These are phyloP conservation scores for Saksenaea vasiformis DNA, from an alignment of 371 early-diverging fungal species.

Conservation along the genomic window DNA sequence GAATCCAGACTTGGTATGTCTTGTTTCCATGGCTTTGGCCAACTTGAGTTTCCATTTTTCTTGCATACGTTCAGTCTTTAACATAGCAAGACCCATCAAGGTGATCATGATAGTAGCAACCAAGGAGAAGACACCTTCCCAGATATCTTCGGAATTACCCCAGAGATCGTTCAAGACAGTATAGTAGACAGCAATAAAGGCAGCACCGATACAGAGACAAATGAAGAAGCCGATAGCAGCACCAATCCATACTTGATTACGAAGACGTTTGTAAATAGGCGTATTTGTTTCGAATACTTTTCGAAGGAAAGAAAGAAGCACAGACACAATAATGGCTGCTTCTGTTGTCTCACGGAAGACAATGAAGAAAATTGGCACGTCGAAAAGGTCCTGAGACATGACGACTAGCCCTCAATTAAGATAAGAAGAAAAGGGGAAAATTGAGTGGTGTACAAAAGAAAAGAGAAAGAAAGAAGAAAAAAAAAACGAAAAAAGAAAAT, in stretches of 20 bases:
- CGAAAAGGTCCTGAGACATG: conserved; percentile 56
- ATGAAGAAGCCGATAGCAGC: conserved; percentile 56
- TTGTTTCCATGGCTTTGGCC: conserved; percentile 52
- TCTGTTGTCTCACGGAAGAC: conserved; percentile 85
- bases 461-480: too few species aligned
- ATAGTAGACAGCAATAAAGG: conserved; percentile 73
- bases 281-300: conserved; percentile 55
- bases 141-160: conserved; percentile 70
- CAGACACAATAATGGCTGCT: conserved; percentile 81
- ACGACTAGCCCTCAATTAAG: neutral
- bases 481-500: neutral
- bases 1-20: conserved; percentile 8
- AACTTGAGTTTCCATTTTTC: conserved; percentile 71
- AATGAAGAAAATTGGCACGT: conserved; percentile 83
- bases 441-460: too few species aligned
- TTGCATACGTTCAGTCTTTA: conserved; percentile 66
- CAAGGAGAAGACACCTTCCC: conserved; percentile 79
- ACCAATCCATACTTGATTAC: conserved; percentile 75
- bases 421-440: too few species aligned
- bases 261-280: conserved; percentile 45
- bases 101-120: conserved; percentile 72
- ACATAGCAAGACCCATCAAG: conserved; percentile 74
- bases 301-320: conserved; percentile 71
- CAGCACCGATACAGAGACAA: conserved; percentile 68
- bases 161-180: conserved; percentile 64